Evolutionary conservation across 2,329 filamentous ascomycete species (phyloP).

Genomic region (Aspergillus proliferans): DNA sequence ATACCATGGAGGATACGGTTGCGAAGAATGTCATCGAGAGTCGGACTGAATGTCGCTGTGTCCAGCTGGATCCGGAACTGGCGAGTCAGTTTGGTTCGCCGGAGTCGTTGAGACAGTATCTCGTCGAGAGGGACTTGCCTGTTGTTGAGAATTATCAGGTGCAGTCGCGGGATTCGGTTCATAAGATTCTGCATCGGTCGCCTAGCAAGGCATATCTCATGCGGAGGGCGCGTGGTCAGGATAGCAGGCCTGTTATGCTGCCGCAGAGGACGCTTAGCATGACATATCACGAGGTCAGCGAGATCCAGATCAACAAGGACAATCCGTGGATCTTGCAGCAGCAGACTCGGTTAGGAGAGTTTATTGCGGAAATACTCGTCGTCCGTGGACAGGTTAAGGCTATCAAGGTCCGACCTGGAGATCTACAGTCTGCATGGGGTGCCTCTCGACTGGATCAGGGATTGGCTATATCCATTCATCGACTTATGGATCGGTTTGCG

Average conservation of each 20-base stretch:
- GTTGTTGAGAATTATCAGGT: conserved; percentile 51
- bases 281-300: conserved; percentile 51
- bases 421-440: conserved; percentile 59
- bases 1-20: conserved; percentile 59
- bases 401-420: conserved; percentile 61
- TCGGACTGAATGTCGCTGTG: conserved; percentile 52
- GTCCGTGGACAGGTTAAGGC: conserved; percentile 58
- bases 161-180: conserved; percentile 47
- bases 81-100: conserved; percentile 59
- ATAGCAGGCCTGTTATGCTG: conserved; percentile 55
- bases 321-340: conserved; percentile 64
- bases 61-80: conserved; percentile 56
- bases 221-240: conserved; percentile 45
- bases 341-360: conserved; percentile 60
- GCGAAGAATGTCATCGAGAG: conserved; percentile 57
- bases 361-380: conserved; percentile 65
- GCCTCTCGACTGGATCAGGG: conserved; percentile 51
- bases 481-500: conserved; percentile 58
- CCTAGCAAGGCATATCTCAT: conserved; percentile 54
- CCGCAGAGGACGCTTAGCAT: conserved; percentile 49
- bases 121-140: conserved; percentile 48
- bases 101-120: conserved; percentile 57
- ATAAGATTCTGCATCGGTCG: conserved; percentile 46
- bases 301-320: conserved; percentile 49
- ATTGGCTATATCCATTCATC: conserved; percentile 55